Evolutionary conservation across 2,329 filamentous ascomycete species (phyloP).

Genomic region (Ophiostoma australiae): DNA sequence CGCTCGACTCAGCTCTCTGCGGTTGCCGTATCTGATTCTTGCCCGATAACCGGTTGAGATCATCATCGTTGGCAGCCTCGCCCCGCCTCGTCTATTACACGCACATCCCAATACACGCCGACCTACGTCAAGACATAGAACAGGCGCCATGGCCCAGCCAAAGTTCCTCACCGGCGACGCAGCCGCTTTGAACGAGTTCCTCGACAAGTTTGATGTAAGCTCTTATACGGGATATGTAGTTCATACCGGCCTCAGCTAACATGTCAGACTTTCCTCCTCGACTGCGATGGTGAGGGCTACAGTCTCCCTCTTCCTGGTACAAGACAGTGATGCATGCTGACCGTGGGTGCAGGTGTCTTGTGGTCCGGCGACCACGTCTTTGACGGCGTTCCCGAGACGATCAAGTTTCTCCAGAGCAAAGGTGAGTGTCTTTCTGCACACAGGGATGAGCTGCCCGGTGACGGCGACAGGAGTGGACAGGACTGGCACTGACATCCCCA

Average conservation of each 20-base stretch:
- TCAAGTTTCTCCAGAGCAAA: conserved; percentile 75
- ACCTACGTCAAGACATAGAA: background rate
- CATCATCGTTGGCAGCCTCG: background rate
- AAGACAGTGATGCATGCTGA: background rate
- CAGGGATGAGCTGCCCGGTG: too few species aligned
- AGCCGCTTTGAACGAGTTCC: conserved; percentile 71
- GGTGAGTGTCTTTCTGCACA: conserved; percentile 47
- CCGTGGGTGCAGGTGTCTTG: conserved; percentile 64
- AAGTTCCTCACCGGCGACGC: conserved; percentile 74
- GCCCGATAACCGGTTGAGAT: background rate
- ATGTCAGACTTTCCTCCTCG: conserved; percentile 81
- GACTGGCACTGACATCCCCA: conserved; percentile 34
- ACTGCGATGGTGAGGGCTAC: conserved; percentile 76
- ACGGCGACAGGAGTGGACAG: background rate
- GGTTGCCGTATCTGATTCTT: background rate
- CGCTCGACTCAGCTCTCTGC: background rate
- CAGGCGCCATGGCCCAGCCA: conserved; percentile 30
- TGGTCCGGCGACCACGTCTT: conserved; percentile 95
- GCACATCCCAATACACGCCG: background rate
- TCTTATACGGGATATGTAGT: background rate
- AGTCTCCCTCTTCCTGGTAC: conserved; percentile 24
- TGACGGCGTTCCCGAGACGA: conserved; percentile 75
- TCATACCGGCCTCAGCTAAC: conserved; percentile 16
- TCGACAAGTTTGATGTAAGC: conserved; percentile 86
- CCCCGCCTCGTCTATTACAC: background rate